A percentile compares a stretch with the other conserved stretches of the same genome.
These are phyloP conservation scores for Rhexocercosporidium sp. DNA, from an alignment of 2,329 filamentous ascomycete genomes.

Conservation along the genomic window DNA sequence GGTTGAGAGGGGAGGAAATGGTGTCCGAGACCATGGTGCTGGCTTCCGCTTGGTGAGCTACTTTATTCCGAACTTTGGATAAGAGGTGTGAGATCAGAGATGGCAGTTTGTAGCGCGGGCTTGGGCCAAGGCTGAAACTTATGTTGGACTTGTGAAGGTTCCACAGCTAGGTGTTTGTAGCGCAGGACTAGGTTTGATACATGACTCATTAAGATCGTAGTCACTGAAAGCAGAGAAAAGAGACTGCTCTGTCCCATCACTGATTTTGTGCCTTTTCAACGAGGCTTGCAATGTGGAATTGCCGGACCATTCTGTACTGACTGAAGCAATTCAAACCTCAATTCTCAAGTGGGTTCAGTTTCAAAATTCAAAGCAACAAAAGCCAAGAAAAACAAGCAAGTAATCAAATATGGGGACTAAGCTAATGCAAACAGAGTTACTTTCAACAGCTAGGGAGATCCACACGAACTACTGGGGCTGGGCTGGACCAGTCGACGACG, in stretches of 20 bases:
- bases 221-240: neutral
- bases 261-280: neutral
- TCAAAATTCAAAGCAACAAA: neutral
- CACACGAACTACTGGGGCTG: conserved; percentile 2
- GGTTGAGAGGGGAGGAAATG: conserved; percentile 7
- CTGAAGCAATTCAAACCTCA: neutral
- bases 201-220: conserved; percentile 5
- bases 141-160: neutral
- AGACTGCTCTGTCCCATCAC: neutral
- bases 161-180: neutral
- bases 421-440: conserved; percentile 1
- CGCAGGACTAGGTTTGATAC: neutral
- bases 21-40: neutral
- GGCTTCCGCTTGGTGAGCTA: neutral
- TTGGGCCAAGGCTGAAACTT: conserved; percentile 11
- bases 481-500: neutral
- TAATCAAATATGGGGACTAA: neutral
- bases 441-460: neutral
- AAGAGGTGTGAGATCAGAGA: neutral
- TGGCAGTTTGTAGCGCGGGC: neutral
- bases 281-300: no score
- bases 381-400: conserved; percentile 1
- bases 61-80: no score
- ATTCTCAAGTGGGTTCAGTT: neutral
- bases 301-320: no score